A percentile compares a stretch with the other conserved stretches of the same genome.
phyloP scores from a whole-genome alignment of 1,139 yeast species.

The Pichia sp. region DNA sequence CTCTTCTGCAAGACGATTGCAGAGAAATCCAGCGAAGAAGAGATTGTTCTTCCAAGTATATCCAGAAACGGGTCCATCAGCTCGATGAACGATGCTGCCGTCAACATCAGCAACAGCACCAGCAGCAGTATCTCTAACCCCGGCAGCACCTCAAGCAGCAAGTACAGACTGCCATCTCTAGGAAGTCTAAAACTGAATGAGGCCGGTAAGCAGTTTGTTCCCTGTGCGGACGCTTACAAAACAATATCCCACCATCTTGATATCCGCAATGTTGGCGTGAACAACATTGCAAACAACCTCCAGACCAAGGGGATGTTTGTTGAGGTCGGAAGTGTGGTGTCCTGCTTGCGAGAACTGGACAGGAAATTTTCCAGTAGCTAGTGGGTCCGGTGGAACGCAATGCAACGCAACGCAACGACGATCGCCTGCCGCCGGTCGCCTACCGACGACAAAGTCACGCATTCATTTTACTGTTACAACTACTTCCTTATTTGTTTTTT shows the following conservation, averaged over 20 bases:
- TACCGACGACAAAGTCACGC: neutral
- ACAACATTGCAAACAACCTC: slow-evolving; percentile 67
- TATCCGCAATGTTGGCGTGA: slow-evolving; percentile 67
- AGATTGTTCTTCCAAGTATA: slow-evolving; percentile 16
- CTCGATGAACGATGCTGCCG: neutral
- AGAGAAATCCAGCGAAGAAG: slow-evolving; percentile 12
- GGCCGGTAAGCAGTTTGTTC: slow-evolving; percentile 48
- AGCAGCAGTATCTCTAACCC: too few species aligned
- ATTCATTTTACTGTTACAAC: neutral
- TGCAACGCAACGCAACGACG: too few species aligned
- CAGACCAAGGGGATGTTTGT: slow-evolving; percentile 85
- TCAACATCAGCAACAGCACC: neutral
- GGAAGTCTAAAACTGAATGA: slow-evolving; percentile 26
- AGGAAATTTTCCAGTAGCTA: slow-evolving; percentile 43
- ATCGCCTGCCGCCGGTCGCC: too few species aligned
- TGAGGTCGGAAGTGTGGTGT: slow-evolving; percentile 82
- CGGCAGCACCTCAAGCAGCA: neutral
- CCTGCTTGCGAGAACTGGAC: slow-evolving; percentile 74
- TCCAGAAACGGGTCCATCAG: slow-evolving; percentile 15
- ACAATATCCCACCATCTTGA: slow-evolving; percentile 78
- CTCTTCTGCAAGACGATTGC: slow-evolving; percentile 85
- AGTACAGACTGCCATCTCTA: slow-evolving; percentile 23
- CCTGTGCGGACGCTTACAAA: slow-evolving; percentile 85
- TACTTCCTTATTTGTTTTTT: neutral
- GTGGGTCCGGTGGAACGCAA: too few species aligned